These are phyloP conservation scores for Lactarius tabidus DNA, from an alignment of 768 basidiomycete genomes.

Conservation along the genomic window DNA sequence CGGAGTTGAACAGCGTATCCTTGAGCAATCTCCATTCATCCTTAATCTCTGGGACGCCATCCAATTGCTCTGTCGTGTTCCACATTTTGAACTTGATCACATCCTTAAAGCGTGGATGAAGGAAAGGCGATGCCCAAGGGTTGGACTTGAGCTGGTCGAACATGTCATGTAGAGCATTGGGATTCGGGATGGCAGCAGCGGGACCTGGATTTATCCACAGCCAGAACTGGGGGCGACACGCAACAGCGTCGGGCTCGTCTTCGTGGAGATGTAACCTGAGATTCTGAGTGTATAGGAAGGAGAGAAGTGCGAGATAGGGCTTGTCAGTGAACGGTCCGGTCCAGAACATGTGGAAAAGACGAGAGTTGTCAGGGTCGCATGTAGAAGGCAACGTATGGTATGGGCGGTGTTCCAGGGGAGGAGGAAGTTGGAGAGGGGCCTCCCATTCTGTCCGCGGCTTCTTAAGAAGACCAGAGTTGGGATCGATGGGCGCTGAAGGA, in stretches of 20 bases:
- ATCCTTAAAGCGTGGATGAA: slow-evolving; percentile 88
- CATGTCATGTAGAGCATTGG: slow-evolving; percentile 78
- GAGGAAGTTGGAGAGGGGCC: slow-evolving; percentile 45
- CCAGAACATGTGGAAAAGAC: slow-evolving; percentile 99
- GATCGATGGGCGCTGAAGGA: slow-evolving; percentile 36
- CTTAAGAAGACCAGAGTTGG: slow-evolving; percentile 53
- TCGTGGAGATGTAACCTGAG: slow-evolving; percentile 68
- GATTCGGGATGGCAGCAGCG: slow-evolving; percentile 84
- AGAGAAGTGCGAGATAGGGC: slow-evolving; percentile 91
- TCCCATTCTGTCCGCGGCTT: slow-evolving; percentile 64
- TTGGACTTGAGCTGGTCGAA: slow-evolving; percentile 73
- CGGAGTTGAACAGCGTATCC: slow-evolving; percentile 83
- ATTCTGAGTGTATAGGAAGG: slow-evolving; percentile 96
- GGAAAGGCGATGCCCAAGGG: slow-evolving; percentile 93
- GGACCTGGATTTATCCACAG: slow-evolving; percentile 99
- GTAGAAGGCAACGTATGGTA: slow-evolving; percentile 52
- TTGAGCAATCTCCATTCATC: slow-evolving; percentile 83
- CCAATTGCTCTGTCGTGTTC: slow-evolving; percentile 97
- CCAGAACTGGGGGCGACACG: slow-evolving; percentile 93
- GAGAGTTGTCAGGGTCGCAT: slow-evolving; percentile 83
- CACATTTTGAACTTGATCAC: slow-evolving; percentile 94
- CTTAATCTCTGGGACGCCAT: slow-evolving; percentile 83
- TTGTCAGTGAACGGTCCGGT: slow-evolving; percentile 98
- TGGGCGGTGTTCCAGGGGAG: slow-evolving; percentile 50
- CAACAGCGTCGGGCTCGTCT: slow-evolving; percentile 43